Percentiles rank a stretch among this genome's conserved stretches.
phyloP scores from a whole-genome alignment of 257 asterid genomes.

The Nicotiana paniculata region DNA sequence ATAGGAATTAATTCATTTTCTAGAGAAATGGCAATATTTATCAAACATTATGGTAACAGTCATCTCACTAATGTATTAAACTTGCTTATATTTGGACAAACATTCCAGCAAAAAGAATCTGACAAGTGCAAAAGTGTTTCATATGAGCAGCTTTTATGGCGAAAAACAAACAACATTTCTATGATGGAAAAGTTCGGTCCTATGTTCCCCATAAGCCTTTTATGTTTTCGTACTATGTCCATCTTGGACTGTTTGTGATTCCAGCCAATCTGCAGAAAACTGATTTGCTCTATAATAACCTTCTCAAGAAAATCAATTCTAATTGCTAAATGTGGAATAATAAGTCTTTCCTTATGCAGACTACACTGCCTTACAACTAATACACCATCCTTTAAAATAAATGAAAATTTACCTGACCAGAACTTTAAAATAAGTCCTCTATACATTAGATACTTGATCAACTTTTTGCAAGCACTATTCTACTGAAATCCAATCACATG shows the following conservation, averaged over 20 bases:
- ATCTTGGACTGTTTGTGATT: neutral
- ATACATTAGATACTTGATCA: neutral
- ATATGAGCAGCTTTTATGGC: neutral
- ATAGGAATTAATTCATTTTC: neutral
- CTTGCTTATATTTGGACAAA: neutral
- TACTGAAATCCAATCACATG: neutral
- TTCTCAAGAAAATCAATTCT: neutral
- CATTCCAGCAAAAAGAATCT: neutral
- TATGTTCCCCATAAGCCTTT: neutral
- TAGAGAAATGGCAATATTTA: neutral
- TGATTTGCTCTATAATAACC: neutral
- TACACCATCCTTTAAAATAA: neutral
- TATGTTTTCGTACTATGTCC: neutral
- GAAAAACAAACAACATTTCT: neutral
- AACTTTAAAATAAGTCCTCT: neutral
- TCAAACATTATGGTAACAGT: neutral
- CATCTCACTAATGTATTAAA: neutral
- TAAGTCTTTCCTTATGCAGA: neutral
- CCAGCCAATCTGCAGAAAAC: neutral
- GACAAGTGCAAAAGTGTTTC: neutral
- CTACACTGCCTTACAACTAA: neutral
- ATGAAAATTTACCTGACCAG: neutral
- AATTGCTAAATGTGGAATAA: neutral
- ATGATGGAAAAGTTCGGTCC: neutral
- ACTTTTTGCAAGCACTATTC: neutral